Percentiles rank a stretch among this genome's conserved stretches.
Evolutionary conservation across 2,329 filamentous ascomycete genomes (phyloP).

Genomic region (Paramyrothecium sp.): DNA sequence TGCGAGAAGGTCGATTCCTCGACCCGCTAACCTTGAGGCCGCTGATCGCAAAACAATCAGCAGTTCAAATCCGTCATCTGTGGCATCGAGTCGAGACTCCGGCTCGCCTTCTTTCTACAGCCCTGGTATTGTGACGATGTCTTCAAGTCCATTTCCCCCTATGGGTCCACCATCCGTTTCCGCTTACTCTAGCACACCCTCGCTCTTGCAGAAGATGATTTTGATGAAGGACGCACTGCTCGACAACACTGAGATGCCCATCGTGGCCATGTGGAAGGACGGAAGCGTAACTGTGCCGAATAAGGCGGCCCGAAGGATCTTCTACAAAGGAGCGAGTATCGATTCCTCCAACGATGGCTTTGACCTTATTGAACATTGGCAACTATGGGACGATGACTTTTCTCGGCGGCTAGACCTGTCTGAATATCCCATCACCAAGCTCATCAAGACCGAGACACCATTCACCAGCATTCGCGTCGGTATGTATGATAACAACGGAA

Average conservation of each 20-base stretch:
- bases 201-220: constrained; percentile 69
- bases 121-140: constrained; percentile 52
- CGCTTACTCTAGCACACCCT: constrained; percentile 56
- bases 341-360: constrained; percentile 43
- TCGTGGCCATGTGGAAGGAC: constrained; percentile 80
- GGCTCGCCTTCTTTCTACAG: constrained; percentile 46
- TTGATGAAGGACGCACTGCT: constrained; percentile 76
- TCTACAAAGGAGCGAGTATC: constrained; percentile 39
- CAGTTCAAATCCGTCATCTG: constrained; percentile 44
- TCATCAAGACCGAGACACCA: constrained; percentile 60
- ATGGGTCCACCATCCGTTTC: constrained; percentile 61
- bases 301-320: constrained; percentile 57
- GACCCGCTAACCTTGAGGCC: constrained; percentile 39
- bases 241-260: constrained; percentile 72
- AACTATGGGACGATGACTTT: constrained; percentile 67
- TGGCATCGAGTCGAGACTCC: constrained; percentile 46
- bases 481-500: constrained; percentile 53
- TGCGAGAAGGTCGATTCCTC: constrained; percentile 36
- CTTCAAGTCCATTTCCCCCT: constrained; percentile 62
- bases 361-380: constrained; percentile 60
- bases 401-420: constrained; percentile 51
- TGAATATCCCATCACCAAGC: constrained; percentile 65
- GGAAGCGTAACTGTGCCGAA: constrained; percentile 73
- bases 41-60: constrained; percentile 44
- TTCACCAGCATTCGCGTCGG: constrained; percentile 62